Conservation (phyloP, 345 rosid species). For the Pistacia vera region DNA sequence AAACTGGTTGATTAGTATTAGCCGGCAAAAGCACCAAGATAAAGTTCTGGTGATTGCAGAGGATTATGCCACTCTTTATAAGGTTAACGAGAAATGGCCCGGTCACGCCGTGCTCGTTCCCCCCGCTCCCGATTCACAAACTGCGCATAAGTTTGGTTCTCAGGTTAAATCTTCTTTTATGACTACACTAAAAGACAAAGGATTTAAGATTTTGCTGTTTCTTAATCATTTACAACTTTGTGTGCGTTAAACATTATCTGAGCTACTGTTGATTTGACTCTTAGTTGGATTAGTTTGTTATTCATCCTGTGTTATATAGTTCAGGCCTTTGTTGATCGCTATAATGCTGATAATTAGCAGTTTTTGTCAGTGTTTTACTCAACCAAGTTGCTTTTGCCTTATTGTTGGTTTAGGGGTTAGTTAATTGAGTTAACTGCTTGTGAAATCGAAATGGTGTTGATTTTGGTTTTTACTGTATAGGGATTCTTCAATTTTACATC, state of each 20-base stretch:
- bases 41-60: constrained; percentile 94
- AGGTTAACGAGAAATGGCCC: constrained; percentile 85
- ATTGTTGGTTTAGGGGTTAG: background rate
- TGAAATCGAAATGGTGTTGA: constrained; percentile 1
- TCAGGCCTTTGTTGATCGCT: background rate
- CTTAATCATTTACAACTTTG: background rate
- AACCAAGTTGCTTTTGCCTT: background rate
- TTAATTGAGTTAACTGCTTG: background rate
- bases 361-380: background rate
- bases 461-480: constrained; percentile 31
- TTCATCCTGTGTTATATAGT: background rate
- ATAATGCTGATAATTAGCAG: background rate
- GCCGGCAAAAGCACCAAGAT: constrained; percentile 76
- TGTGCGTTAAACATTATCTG: background rate
- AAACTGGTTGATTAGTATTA: constrained; percentile 84
- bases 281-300: background rate
- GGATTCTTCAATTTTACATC: constrained; percentile 97
- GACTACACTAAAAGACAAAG: background rate
- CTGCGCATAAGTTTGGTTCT: constrained; percentile 91
- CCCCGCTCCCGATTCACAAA: constrained; percentile 71
- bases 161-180: constrained; percentile 46
- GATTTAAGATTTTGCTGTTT: background rate
- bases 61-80: constrained; percentile 85
- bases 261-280: background rate
- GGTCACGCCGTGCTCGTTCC: constrained; percentile 95